Percentiles rank a stretch among this genome's conserved stretches.
phyloP scores from a whole-genome alignment of 352 stramenopile genomes.

The Phytophthora crassamura region DNA sequence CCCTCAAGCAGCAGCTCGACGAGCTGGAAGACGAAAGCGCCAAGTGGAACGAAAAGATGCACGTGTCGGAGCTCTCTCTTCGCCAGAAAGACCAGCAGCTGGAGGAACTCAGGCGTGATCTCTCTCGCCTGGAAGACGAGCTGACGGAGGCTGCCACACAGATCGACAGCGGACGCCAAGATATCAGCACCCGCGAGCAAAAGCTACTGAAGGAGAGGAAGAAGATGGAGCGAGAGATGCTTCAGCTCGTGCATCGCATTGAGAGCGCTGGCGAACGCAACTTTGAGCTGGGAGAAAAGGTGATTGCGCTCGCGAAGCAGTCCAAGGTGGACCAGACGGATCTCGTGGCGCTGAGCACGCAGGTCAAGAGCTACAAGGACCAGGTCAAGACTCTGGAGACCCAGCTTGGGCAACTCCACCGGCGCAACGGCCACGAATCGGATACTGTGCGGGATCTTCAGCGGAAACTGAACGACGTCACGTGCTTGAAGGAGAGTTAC shows the following conservation, averaged over 20 bases:
- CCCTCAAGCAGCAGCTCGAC: slow-evolving; percentile 33
- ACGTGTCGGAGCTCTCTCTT: slow-evolving; percentile 24
- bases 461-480: slow-evolving; percentile 46
- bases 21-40: slow-evolving; percentile 36
- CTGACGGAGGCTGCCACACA: slow-evolving; percentile 37
- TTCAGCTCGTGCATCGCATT: slow-evolving; percentile 59
- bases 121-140: slow-evolving; percentile 37
- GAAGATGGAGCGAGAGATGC: slow-evolving; percentile 60
- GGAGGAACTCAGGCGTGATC: slow-evolving; percentile 22
- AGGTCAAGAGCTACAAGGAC: slow-evolving; percentile 73
- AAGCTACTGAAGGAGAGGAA: slow-evolving; percentile 68
- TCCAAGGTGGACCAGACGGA: slow-evolving; percentile 69
- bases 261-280: slow-evolving; percentile 61
- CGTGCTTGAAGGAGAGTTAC: slow-evolving; percentile 61
- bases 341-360: slow-evolving; percentile 59
- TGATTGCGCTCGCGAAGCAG: slow-evolving; percentile 60
- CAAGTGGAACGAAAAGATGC: slow-evolving; percentile 34
- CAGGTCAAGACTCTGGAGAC: slow-evolving; percentile 54
- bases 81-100: slow-evolving; percentile 42
- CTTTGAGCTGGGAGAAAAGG: slow-evolving; percentile 64
- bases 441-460: slow-evolving; percentile 46
- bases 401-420: slow-evolving; percentile 42
- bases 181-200: slow-evolving; percentile 53
- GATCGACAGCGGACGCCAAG: slow-evolving; percentile 41
- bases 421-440: slow-evolving; percentile 35